Base-by-base conservation (phyloP, 306 rosid genomes). In the Fragaria ananassa region DNA sequence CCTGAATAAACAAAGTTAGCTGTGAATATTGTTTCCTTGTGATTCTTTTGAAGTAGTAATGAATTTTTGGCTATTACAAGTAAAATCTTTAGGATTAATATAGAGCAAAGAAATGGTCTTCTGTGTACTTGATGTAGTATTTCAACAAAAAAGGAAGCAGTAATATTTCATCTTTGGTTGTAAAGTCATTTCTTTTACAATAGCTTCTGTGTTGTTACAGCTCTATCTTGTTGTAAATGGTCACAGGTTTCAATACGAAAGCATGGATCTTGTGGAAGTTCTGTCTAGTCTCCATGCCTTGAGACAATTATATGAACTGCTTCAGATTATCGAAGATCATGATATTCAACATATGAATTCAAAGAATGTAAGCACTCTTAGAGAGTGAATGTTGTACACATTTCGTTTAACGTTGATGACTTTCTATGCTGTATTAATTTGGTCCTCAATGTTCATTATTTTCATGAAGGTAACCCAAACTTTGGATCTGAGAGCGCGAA, bases 401-500 rank as follows among this genome's bases (percentile, higher is more conserved):
- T 54, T 17, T 29, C 3, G 10, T 34, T 6, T 19, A 2, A 21
- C 9, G n/a, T 0, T 6, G 64, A 71, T 39, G 27, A 23, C 54
- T 39, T 39, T 72, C 39, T 37, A 47, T 70, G 44, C 19, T 13
- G 15, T 50, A n/a, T 29, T 29, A 29, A 29, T 29, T 47, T 74
- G 13, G 64, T 56, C 50, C 17, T 47, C 10, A 42, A 56, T 56
- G 41, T 79, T 15, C 68, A 31, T 29, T 45, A 44, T 60, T 2
- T 74, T 74, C 54, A 17, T 57, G 39, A 74, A 74, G 77, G 70
- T 60, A 21, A 65, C 39, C 39, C 70, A 68, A 8, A 70, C 41
- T 74, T 81, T 89, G 83, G 80, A 83, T 81, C 86, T 65, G 75
- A 81, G 81, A 60, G 93, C 91, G 58, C 81, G 66, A 70, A 68